A percentile compares a stretch with the other conserved stretches of the same genome.
Conservation (phyloP, 345 rosid species). For the Salix arbutifolia region DNA sequence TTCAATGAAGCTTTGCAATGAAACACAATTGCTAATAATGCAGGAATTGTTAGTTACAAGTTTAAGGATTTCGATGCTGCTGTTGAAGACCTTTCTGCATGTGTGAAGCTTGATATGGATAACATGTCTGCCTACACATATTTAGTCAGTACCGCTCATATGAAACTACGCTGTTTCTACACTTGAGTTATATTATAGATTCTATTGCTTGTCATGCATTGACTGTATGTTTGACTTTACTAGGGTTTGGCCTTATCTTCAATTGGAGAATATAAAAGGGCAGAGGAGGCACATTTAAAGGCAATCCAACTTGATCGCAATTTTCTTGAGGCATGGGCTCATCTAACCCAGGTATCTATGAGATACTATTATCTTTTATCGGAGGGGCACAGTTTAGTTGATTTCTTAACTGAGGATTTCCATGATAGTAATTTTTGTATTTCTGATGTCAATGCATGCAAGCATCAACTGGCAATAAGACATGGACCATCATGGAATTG, state of each 20-base stretch:
- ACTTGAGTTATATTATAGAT: neutral
- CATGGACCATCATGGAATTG: neutral
- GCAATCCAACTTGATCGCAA: slow-evolving; percentile 73
- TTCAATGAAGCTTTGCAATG: neutral
- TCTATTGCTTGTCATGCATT: slow-evolving; percentile 2
- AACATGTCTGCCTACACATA: slow-evolving; percentile 91
- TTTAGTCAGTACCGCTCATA: slow-evolving; percentile 49
- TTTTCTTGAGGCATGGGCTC: slow-evolving; percentile 89
- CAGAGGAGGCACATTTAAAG: slow-evolving; percentile 84
- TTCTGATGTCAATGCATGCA: neutral
- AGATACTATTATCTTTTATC: slow-evolving; percentile 7
- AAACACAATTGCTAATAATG: slow-evolving; percentile 27
- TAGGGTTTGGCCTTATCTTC: slow-evolving; percentile 81
- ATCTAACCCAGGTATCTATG: slow-evolving; percentile 69
- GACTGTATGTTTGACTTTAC: slow-evolving; percentile 20
- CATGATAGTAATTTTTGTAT: neutral
- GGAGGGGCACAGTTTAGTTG: neutral
- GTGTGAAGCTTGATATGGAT: slow-evolving; percentile 74
- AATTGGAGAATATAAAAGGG: slow-evolving; percentile 67
- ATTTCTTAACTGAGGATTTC: neutral
- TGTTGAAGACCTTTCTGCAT: slow-evolving; percentile 70
- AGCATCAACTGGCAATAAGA: neutral
- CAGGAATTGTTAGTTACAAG: slow-evolving; percentile 92
- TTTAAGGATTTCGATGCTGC: slow-evolving; percentile 89
- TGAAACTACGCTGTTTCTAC: slow-evolving; percentile 10